Evolutionary conservation across 1,284 basidiomycete species (phyloP).

Genomic region (Filobasidium uniguttulatum): DNA sequence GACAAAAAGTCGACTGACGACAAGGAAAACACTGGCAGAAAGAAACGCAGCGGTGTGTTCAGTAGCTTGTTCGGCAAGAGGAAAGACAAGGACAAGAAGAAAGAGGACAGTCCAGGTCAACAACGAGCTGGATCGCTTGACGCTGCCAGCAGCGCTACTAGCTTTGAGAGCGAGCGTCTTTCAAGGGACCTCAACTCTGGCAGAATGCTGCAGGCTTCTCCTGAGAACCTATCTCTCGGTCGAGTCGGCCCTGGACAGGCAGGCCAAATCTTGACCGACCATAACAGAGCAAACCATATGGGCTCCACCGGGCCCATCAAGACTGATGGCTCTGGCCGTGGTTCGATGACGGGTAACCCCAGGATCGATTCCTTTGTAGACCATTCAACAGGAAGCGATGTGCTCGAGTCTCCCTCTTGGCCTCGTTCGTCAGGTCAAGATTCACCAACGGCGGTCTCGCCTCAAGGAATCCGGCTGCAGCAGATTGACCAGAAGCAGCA

Average conservation of each 20-base stretch:
- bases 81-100: slow-evolving; percentile 47
- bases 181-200: too few species aligned
- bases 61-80: slow-evolving; percentile 65
- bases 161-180: background rate
- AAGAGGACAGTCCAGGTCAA: background rate
- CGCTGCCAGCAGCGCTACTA: background rate
- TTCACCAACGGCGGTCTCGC: slow-evolving; percentile 22
- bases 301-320: too few species aligned
- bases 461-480: slow-evolving; percentile 54
- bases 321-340: slow-evolving; percentile 10
- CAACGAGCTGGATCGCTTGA: background rate
- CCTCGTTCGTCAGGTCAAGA: slow-evolving; percentile 22
- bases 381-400: background rate
- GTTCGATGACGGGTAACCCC: slow-evolving; percentile 24
- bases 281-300: too few species aligned
- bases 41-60: slow-evolving; percentile 37
- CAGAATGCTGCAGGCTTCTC: too few species aligned
- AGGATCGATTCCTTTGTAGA: slow-evolving; percentile 3
- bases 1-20: slow-evolving; percentile 21
- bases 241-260: too few species aligned
- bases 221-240: too few species aligned
- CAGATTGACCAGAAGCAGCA: slow-evolving; percentile 78
- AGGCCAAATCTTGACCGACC: too few species aligned
- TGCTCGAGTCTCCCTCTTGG: too few species aligned
- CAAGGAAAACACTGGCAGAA: slow-evolving; percentile 22